Evolutionary conservation across 2,329 filamentous ascomycete species (phyloP).

Genomic region (Pseudogymnoascus sp.): DNA sequence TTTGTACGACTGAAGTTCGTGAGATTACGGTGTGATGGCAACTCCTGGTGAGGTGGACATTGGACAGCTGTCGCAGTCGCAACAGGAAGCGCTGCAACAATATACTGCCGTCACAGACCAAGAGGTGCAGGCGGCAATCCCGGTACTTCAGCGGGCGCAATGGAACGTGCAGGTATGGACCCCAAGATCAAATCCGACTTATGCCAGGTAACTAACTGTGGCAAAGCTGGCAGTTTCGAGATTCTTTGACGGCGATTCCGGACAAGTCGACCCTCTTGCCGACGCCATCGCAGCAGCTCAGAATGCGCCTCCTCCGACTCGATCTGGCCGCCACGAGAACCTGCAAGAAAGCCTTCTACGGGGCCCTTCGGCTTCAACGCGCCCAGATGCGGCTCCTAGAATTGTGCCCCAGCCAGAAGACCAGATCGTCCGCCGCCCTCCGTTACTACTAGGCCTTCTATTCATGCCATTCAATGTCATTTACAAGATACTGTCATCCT

Average conservation of each 20-base stretch:
- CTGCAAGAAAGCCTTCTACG: constrained; percentile 50
- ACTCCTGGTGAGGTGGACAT: constrained; percentile 46
- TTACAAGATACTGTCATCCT: constrained; percentile 59
- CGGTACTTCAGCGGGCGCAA: constrained; percentile 74
- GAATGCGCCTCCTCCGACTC: constrained; percentile 51
- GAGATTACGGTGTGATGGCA: constrained; percentile 29
- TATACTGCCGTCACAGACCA: constrained; percentile 85
- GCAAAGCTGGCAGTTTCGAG: constrained; percentile 84
- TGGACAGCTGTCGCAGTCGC: constrained; percentile 61
- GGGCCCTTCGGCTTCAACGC: constrained; percentile 29
- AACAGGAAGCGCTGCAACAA: constrained; percentile 79
- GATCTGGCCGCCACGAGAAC: constrained; percentile 61
- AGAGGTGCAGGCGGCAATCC: constrained; percentile 64
- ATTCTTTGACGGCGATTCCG: constrained; percentile 85
- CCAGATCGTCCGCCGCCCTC: constrained; percentile 58
- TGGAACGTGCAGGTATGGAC: constrained; percentile 81
- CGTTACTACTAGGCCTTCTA: constrained; percentile 67
- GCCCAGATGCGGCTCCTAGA: constrained; percentile 65
- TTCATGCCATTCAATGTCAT: constrained; percentile 74
- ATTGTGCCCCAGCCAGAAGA: constrained; percentile 67
- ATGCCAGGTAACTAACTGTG: constrained; percentile 18
- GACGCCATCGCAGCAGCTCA: constrained; percentile 58
- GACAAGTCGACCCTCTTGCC: constrained; percentile 64
- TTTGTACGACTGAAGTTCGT: constrained; percentile 3
- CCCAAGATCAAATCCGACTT: neutral